Percentiles rank a stretch among this genome's conserved stretches.
These are phyloP conservation scores for Phytopythium cucurbitacearum DNA, from an alignment of 352 stramenopile species.

Conservation along the genomic window DNA sequence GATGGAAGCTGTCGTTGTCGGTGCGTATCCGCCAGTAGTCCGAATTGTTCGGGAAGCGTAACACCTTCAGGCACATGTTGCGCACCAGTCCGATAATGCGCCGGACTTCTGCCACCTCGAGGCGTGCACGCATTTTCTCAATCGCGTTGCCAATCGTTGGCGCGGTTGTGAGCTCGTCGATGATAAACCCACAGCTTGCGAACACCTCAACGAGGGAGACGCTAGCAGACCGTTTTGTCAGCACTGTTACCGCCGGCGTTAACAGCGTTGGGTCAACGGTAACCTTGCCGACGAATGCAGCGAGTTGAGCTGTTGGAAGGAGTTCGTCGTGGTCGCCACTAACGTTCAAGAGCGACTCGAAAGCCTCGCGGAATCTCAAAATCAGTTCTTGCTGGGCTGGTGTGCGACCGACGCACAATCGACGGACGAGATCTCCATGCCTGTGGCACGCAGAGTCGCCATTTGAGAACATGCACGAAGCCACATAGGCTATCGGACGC, in stretches of 20 bases:
- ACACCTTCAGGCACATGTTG: slow-evolving; percentile 60
- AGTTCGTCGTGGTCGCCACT: slow-evolving; percentile 7
- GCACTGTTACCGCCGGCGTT: slow-evolving; percentile 26
- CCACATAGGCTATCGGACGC: slow-evolving; percentile 50
- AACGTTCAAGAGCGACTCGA: slow-evolving; percentile 33
- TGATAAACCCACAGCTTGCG: slow-evolving; percentile 53
- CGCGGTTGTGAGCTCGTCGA: slow-evolving; percentile 55
- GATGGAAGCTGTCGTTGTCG: slow-evolving; percentile 48
- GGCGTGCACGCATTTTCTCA: slow-evolving; percentile 46
- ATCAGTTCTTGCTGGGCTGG: slow-evolving; percentile 53
- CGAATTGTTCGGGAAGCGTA: slow-evolving; percentile 66
- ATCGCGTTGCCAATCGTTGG: slow-evolving; percentile 54
- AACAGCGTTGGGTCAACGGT: slow-evolving; percentile 31
- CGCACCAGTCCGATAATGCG: slow-evolving; percentile 43
- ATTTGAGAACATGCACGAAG: slow-evolving; percentile 65
- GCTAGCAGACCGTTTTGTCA: slow-evolving; percentile 39
- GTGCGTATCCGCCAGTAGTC: slow-evolving; percentile 68
- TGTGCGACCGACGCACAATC: slow-evolving; percentile 53
- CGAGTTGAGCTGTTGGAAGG: slow-evolving; percentile 39
- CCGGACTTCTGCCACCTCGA: slow-evolving; percentile 44
- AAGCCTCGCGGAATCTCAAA: slow-evolving; percentile 54
- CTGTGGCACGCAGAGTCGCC: slow-evolving; percentile 39
- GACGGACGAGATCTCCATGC: slow-evolving; percentile 53
- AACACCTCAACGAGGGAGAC: slow-evolving; percentile 63
- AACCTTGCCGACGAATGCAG: slow-evolving; percentile 40